phyloP scores from a whole-genome alignment of 2,329 filamentous ascomycete species.

The Colletotrichum sp. region DNA sequence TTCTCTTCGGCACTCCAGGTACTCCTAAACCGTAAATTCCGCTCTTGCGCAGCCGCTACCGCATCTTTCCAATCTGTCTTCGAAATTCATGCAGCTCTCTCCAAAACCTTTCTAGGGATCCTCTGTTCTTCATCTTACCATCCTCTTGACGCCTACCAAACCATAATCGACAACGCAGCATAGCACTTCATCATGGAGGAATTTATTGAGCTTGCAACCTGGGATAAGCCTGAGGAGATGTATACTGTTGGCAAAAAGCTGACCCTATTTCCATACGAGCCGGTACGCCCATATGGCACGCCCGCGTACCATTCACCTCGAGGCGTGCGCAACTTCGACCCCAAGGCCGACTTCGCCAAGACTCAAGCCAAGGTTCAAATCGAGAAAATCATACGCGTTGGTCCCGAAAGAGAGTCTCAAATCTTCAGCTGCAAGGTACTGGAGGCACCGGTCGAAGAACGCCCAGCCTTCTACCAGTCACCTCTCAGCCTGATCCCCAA shows the following conservation, averaged over 20 bases:
- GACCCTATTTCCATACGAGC: background rate
- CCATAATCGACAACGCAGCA: no score
- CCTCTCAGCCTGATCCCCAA: background rate
- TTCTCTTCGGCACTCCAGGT: no score
- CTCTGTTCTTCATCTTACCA: no score
- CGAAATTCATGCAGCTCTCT: no score
- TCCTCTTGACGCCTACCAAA: no score
- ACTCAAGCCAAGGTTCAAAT: background rate
- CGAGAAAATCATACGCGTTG: background rate
- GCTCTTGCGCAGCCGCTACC: no score
- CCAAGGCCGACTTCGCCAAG: background rate
- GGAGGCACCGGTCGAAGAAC: background rate
- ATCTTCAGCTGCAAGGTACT: background rate
- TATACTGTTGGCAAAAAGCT: background rate
- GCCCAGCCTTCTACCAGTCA: background rate
- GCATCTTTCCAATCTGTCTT: no score
- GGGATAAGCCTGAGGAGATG: background rate
- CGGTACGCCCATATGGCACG: background rate
- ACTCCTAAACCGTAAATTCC: no score
- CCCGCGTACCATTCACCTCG: background rate
- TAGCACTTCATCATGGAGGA: no score
- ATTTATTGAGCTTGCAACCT: background rate
- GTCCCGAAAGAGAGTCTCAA: background rate
- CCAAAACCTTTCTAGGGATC: no score
- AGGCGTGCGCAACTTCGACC: background rate